Conservation (phyloP, 2,329 filamentous ascomycete genomes). For the Scopulariopsis brevicaulis region DNA sequence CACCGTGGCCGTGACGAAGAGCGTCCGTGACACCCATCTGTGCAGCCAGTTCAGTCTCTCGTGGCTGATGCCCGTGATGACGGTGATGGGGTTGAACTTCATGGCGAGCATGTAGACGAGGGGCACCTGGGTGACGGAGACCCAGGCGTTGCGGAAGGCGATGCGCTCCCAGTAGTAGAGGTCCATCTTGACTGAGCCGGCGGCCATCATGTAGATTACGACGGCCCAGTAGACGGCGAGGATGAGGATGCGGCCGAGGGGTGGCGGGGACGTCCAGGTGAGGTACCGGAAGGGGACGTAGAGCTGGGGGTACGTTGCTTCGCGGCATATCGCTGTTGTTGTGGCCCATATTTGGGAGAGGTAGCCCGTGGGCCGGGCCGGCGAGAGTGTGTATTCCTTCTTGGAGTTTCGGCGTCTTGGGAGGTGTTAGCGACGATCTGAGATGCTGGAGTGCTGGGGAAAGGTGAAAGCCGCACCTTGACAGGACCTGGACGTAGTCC, state of each 20-base stretch:
- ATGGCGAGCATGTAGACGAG: constrained; percentile 51
- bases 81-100: constrained; percentile 47
- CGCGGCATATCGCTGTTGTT: constrained; percentile 42
- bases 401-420: constrained; percentile 34
- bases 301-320: constrained; percentile 43
- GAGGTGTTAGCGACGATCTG: not conserved
- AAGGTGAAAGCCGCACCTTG: constrained; percentile 20
- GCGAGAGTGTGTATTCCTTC: constrained; percentile 30
- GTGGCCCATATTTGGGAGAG: constrained; percentile 45
- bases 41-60: constrained; percentile 65
- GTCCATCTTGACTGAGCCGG: constrained; percentile 35
- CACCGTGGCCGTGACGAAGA: constrained; percentile 56
- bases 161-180: constrained; percentile 52
- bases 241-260: constrained; percentile 42
- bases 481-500: constrained; percentile 27
- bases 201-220: constrained; percentile 44
- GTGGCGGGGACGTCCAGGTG: constrained; percentile 46
- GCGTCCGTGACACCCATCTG: constrained; percentile 58
- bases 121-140: constrained; percentile 52
- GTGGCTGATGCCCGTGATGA: constrained; percentile 51
- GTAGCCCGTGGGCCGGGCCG: constrained; percentile 36
- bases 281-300: constrained; percentile 32
- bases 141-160: constrained; percentile 57
- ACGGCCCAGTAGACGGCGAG: constrained; percentile 47
- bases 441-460: not conserved